These are phyloP conservation scores for Aspergillus diversus DNA, from an alignment of 495 filamentous ascomycete species.

Conservation along the genomic window DNA sequence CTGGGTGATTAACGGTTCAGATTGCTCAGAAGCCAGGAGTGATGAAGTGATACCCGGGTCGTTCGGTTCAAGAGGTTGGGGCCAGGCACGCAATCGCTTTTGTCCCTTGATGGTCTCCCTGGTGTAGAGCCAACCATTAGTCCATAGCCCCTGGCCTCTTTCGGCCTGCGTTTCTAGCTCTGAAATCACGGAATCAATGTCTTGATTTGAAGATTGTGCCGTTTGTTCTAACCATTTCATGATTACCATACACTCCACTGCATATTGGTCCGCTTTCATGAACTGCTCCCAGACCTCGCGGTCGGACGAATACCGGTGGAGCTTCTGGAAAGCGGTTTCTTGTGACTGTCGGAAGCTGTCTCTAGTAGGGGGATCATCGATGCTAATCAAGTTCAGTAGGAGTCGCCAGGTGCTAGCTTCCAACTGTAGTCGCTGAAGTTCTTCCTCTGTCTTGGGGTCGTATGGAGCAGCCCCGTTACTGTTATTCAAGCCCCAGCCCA, in stretches of 20 bases:
- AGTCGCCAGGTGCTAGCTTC: slow-evolving; percentile 91
- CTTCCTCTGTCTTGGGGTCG: slow-evolving; percentile 51
- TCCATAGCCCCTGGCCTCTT: slow-evolving; percentile 67
- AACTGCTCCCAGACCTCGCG: slow-evolving; percentile 67
- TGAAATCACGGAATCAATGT: slow-evolving; percentile 74
- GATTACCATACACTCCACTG: slow-evolving; percentile 72
- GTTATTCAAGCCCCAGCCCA: slow-evolving; percentile 32
- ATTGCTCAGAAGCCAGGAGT: slow-evolving; percentile 58
- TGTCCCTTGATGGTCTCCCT: slow-evolving; percentile 85
- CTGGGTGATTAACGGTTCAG: slow-evolving; percentile 76
- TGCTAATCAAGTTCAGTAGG: slow-evolving; percentile 63
- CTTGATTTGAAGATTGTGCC: slow-evolving; percentile 62
- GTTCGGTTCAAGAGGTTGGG: slow-evolving; percentile 64
- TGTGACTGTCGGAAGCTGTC: slow-evolving; percentile 40
- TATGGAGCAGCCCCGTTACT: slow-evolving; percentile 36
- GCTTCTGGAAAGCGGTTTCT: slow-evolving; percentile 43
- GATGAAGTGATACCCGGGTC: slow-evolving; percentile 57
- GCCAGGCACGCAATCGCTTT: slow-evolving; percentile 73
- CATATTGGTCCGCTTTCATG: slow-evolving; percentile 66
- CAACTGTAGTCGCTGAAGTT: slow-evolving; percentile 65
- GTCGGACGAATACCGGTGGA: slow-evolving; percentile 64
- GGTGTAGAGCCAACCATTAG: slow-evolving; percentile 90
- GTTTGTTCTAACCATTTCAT: slow-evolving; percentile 82
- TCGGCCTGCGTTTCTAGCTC: slow-evolving; percentile 66
- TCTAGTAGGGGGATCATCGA: slow-evolving; percentile 47